Conservation (phyloP, 129 eudicot species). For the Heracleum sosnowskyi region DNA sequence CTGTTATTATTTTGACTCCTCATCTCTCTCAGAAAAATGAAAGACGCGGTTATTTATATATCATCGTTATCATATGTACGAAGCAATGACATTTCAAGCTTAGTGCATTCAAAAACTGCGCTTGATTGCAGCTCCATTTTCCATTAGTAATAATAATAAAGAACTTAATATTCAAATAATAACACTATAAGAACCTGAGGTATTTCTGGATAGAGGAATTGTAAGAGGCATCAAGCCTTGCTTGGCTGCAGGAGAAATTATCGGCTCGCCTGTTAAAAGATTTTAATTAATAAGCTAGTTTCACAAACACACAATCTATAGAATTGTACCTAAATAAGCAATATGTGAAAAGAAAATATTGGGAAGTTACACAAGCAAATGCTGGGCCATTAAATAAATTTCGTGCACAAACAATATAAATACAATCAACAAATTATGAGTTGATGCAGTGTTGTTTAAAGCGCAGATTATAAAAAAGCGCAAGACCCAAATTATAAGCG, state of each 20-base stretch:
- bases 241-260: conserved; percentile 78
- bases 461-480: too few relatives aligned
- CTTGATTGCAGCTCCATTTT: background rate
- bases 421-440: background rate
- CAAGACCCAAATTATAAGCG: too few relatives aligned
- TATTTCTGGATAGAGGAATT: conserved; percentile 66
- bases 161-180: background rate
- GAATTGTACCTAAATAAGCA: background rate
- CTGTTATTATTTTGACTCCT: background rate
- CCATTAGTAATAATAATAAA: background rate
- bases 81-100: background rate
- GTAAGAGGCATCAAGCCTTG: conserved; percentile 83
- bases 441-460: too few relatives aligned
- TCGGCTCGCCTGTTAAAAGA: conserved; percentile 57
- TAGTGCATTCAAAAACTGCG: background rate
- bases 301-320: background rate
- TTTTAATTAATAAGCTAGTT: background rate
- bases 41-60: background rate
- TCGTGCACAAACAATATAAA: background rate
- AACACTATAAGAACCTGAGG: conserved; percentile 31
- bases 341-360: background rate
- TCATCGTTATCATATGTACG: background rate
- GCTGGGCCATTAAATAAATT: background rate
- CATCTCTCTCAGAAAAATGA: background rate
- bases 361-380: background rate